Evolutionary conservation across 2,329 filamentous ascomycete genomes (phyloP).

Genomic region (Trichophyton verrucosum): DNA sequence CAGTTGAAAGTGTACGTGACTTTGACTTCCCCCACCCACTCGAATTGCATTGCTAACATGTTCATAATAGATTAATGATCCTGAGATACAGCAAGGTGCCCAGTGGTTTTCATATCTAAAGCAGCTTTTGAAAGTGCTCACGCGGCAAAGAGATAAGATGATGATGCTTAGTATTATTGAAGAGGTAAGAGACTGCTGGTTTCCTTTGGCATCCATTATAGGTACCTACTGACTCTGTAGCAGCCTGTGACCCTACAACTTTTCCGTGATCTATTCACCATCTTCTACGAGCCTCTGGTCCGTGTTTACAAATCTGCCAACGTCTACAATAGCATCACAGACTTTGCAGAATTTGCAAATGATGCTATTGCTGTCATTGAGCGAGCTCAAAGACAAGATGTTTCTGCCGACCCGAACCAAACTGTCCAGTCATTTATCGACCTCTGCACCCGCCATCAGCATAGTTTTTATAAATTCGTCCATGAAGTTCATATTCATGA

Average conservation of each 20-base stretch:
- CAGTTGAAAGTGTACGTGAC: slow-evolving; percentile 60
- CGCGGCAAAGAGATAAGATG: slow-evolving; percentile 80
- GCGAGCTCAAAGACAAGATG: slow-evolving; percentile 58
- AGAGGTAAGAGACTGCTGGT: slow-evolving; percentile 39
- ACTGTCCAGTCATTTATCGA: slow-evolving; percentile 98
- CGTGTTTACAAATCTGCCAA: slow-evolving; percentile 98
- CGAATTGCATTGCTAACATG: slow-evolving; percentile 1
- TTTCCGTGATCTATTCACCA: slow-evolving; percentile 91
- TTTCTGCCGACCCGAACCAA: slow-evolving; percentile 91
- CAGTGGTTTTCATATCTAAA: slow-evolving; percentile 91
- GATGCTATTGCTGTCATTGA: slow-evolving; percentile 77
- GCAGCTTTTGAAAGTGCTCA: slow-evolving; percentile 83
- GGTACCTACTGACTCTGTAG: background rate
- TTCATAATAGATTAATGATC: slow-evolving; percentile 45
- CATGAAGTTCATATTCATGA: slow-evolving; percentile 96
- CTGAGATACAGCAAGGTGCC: slow-evolving; percentile 76
- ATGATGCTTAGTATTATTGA: slow-evolving; percentile 97
- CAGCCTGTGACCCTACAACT: slow-evolving; percentile 84
- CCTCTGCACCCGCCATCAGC: slow-evolving; percentile 83
- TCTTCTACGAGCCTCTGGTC: slow-evolving; percentile 96
- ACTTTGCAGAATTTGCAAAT: slow-evolving; percentile 86
- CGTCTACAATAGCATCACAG: slow-evolving; percentile 92
- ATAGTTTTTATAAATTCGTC: slow-evolving; percentile 98
- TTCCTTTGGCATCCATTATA: background rate
- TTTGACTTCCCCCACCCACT: slow-evolving; percentile 16